Percentiles rank a stretch among this genome's conserved stretches.
Conservation (phyloP, 345 rosid genomes). For the Corchorus capsularis region DNA sequence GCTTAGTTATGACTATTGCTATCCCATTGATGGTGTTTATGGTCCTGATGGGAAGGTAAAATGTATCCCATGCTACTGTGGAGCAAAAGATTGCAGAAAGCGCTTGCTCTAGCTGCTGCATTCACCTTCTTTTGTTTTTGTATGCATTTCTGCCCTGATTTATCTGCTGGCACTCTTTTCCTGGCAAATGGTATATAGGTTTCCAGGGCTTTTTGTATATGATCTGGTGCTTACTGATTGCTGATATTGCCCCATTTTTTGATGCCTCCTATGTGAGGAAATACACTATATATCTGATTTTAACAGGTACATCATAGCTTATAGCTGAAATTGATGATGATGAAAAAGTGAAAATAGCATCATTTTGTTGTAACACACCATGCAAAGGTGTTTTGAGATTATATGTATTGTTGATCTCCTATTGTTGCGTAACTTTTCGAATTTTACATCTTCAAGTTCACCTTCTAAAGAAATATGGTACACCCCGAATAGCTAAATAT, state of each 20-base stretch:
- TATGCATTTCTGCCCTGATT: background rate
- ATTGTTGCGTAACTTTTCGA: too few relatives aligned
- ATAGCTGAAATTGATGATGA: too few relatives aligned
- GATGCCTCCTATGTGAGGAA: background rate
- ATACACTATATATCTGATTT: background rate
- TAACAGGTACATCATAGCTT: too few relatives aligned
- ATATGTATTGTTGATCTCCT: too few relatives aligned
- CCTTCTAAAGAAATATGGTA: too few relatives aligned
- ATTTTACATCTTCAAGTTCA: too few relatives aligned
- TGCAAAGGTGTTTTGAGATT: too few relatives aligned
- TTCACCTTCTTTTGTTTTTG: background rate
- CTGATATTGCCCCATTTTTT: background rate
- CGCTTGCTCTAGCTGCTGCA: constrained; percentile 56
- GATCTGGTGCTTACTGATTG: background rate
- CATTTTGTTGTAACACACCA: too few relatives aligned
- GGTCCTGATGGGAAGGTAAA: constrained; percentile 78
- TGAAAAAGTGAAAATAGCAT: too few relatives aligned
- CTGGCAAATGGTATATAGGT: background rate
- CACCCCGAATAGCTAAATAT: too few relatives aligned
- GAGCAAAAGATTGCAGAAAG: constrained; percentile 67
- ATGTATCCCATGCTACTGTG: constrained; percentile 71
- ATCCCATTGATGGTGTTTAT: constrained; percentile 67
- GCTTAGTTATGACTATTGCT: constrained; percentile 89
- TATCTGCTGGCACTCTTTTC: background rate
- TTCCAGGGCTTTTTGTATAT: background rate